phyloP scores from a whole-genome alignment of 2,329 filamentous ascomycete species.

The Beauveria pseudobassiana region DNA sequence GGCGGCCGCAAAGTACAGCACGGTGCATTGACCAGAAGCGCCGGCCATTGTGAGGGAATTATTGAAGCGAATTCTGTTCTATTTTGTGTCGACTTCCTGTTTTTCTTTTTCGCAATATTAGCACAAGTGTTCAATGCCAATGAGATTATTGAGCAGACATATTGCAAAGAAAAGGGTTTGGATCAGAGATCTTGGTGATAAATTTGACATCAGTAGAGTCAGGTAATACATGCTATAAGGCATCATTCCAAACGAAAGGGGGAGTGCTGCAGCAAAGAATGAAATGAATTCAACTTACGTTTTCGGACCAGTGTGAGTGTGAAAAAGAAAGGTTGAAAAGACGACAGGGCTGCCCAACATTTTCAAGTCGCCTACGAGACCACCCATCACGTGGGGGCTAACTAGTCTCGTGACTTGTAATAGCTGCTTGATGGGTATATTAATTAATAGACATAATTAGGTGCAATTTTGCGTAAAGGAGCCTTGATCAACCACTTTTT shows the following conservation, averaged over 20 bases:
- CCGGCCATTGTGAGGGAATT: constrained; percentile 24
- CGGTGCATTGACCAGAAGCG: constrained; percentile 56
- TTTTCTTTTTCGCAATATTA: constrained; percentile 15
- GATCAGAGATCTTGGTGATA: constrained; percentile 70
- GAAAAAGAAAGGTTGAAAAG: background rate
- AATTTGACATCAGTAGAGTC: constrained; percentile 49
- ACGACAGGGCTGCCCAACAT: constrained; percentile 1
- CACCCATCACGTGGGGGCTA: constrained; percentile 11
- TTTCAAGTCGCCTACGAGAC: background rate
- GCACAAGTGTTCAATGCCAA: constrained; percentile 9
- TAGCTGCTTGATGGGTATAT: too few relatives aligned
- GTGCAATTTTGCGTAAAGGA: too few relatives aligned
- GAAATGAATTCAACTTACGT: constrained; percentile 25
- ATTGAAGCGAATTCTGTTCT: too few relatives aligned
- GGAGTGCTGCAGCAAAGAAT: background rate
- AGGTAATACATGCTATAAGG: constrained; percentile 52
- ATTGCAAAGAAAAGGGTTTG: constrained; percentile 17
- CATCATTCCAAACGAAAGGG: constrained; percentile 39
- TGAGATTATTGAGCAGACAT: background rate
- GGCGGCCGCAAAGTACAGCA: constrained; percentile 77
- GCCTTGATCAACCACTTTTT: too few relatives aligned
- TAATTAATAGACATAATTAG: too few relatives aligned
- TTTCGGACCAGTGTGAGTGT: constrained; percentile 12
- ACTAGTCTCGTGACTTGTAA: too few relatives aligned
- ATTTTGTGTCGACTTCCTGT: background rate